These are phyloP conservation scores for Colletotrichum lentis DNA, from an alignment of 2,329 filamentous ascomycete genomes.

Conservation along the genomic window DNA sequence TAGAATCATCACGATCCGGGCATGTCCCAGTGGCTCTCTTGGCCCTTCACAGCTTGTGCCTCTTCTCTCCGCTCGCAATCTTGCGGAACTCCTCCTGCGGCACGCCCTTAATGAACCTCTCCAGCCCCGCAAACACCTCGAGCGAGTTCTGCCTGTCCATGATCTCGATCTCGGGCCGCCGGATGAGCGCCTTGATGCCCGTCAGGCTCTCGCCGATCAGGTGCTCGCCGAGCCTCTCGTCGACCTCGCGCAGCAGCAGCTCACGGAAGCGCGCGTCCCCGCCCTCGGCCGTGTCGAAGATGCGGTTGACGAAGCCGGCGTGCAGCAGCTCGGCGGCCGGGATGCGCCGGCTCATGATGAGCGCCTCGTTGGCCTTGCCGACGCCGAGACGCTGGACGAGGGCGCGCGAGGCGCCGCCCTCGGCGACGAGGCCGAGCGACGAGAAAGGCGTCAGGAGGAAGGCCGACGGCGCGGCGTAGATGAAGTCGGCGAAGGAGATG, in stretches of 20 bases:
- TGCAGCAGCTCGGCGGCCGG: constrained; percentile 74
- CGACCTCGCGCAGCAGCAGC: constrained; percentile 79
- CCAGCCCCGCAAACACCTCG: constrained; percentile 87
- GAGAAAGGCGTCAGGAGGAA: constrained; percentile 93
- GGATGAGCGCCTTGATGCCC: constrained; percentile 85
- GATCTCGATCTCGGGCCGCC: constrained; percentile 74
- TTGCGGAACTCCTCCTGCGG: constrained; percentile 90
- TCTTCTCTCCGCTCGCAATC: constrained; percentile 87
- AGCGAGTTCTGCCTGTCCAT: constrained; percentile 80
- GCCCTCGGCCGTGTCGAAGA: constrained; percentile 67
- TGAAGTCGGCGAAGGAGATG: constrained; percentile 85
- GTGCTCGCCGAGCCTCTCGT: constrained; percentile 81
- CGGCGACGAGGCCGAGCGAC: constrained; percentile 86
- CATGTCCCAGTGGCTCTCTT: neutral
- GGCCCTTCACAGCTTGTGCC: constrained; percentile 78
- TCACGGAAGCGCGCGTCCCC: constrained; percentile 74
- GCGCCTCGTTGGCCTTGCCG: constrained; percentile 85
- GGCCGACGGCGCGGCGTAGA: constrained; percentile 82
- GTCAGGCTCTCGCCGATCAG: constrained; percentile 80
- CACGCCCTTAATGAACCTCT: constrained; percentile 79
- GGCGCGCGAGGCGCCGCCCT: constrained; percentile 81
- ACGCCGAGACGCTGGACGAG: constrained; percentile 84
- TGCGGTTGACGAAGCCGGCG: constrained; percentile 85
- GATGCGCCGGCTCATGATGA: constrained; percentile 88
- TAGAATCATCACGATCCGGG: neutral